Evolutionary conservation across 2,329 filamentous ascomycete species (phyloP), one percentile per base, ranked within the genome.

Genomic region (Coniochaeta ligniaria): DNA sequence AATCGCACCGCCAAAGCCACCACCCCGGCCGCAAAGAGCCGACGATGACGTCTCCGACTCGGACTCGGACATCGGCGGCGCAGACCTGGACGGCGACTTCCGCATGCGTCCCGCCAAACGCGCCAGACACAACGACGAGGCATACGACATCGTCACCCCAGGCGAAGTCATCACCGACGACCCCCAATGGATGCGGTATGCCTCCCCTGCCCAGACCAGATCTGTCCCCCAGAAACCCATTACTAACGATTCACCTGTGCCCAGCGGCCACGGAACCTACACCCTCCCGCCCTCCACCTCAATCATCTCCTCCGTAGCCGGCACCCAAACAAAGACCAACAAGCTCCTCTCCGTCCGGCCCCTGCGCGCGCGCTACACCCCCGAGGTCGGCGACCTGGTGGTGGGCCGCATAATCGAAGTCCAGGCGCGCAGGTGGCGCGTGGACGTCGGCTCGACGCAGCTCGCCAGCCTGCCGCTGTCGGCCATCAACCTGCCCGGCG

Each of bases 351-450:
- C 92, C 2, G 90, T 99, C 61, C 87, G 89, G 1, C 92, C 95
- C 7, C 82, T 99, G 3, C 91, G 93, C 63, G 93, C 95, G 20
- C 89, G 95, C 63, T 99, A 99, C 78, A 92, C 87, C 1, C 95
- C 95, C 35, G 94, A 97, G 75, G 97, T 99, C 63, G 95, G 95
- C 67, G 95, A 99, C 75, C 82, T 99, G 5, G 91, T 99, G 2
- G 88, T 99, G 16, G 95, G 95, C 41, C 86, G 95, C 64, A 96
- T 99, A 69, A 87, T 95, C 64, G 92, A 96, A 75, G 95, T 99
- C n/a, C 92, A 97, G 74, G 88, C 90, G 38, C 87, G 88, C 73
- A 86, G 94, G 58, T 99, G 95, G 95, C 92, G 91, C 69, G 94
- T 99, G 60, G 95, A 99, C 74, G 90, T 99, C 57, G 90, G 91